These are phyloP conservation scores for Aspergillus pseudotamarii DNA, from an alignment of 2,329 filamentous ascomycete species.

Conservation along the genomic window DNA sequence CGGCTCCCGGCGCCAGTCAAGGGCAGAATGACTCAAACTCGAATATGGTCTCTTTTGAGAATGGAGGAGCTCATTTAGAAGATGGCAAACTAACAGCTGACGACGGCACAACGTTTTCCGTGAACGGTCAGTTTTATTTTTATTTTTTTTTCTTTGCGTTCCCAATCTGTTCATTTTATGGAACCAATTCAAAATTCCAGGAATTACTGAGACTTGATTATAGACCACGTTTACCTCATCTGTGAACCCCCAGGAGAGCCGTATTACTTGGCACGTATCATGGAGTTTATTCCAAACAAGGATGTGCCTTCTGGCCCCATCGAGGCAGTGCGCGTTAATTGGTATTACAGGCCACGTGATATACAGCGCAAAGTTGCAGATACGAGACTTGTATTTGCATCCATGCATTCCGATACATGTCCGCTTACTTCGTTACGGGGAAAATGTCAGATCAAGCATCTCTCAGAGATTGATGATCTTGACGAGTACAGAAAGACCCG, in stretches of 20 bases:
- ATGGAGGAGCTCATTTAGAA: conserved; percentile 67
- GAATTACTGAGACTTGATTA: conserved; percentile 8
- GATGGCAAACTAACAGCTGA: conserved; percentile 83
- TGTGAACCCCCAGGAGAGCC: conserved; percentile 97
- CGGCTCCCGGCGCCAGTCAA: conserved; percentile 33
- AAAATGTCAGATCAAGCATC: conserved; percentile 88
- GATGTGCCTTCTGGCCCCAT: conserved; percentile 74
- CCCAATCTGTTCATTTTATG: conserved; percentile 1
- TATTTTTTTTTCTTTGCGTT: conserved; percentile 17
- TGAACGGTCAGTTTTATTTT: conserved; percentile 72
- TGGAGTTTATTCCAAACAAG: conserved; percentile 90
- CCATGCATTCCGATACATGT: conserved; percentile 97
- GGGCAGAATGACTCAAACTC: conserved; percentile 68
- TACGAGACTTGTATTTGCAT: conserved; percentile 87
- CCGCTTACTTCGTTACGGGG: conserved; percentile 90
- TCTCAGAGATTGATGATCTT: conserved; percentile 79
- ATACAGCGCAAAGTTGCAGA: conserved; percentile 91
- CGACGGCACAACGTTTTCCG: conserved; percentile 78
- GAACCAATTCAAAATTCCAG: not conserved
- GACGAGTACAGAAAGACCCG: conserved; percentile 81
- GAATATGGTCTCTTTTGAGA: conserved; percentile 88
- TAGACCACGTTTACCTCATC: conserved; percentile 87
- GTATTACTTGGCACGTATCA: conserved; percentile 95
- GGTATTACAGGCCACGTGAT: conserved; percentile 96
- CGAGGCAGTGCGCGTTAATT: conserved; percentile 90